Percentiles rank a stretch among this genome's conserved stretches.
These are phyloP conservation scores for Ogataea zsoltii DNA, from an alignment of 805 yeast genomes.

Conservation along the genomic window DNA sequence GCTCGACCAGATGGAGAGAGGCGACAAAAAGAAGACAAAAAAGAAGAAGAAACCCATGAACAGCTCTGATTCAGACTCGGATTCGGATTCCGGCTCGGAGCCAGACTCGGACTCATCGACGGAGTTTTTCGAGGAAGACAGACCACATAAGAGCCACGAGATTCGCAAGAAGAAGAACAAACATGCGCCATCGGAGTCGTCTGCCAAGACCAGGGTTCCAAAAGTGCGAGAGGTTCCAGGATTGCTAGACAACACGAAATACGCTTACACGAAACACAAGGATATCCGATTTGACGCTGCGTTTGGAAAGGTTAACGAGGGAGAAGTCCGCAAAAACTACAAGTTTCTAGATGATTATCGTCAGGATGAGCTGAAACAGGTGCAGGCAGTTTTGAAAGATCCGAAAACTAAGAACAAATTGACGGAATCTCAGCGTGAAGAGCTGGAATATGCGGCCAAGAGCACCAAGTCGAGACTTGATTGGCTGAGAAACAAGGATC, in stretches of 20 bases:
- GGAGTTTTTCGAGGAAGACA: slow-evolving; percentile 40
- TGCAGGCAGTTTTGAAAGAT: slow-evolving; percentile 59
- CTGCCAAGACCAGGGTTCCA: slow-evolving; percentile 71
- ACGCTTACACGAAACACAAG: slow-evolving; percentile 49
- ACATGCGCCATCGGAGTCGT: slow-evolving; percentile 85
- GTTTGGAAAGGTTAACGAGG: slow-evolving; percentile 76
- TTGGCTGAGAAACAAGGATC: slow-evolving; percentile 68
- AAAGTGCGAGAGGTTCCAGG: slow-evolving; percentile 77
- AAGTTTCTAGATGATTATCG: slow-evolving; percentile 86
- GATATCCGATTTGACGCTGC: slow-evolving; percentile 94
- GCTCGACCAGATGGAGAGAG: slow-evolving; percentile 31
- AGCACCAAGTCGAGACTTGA: slow-evolving; percentile 69
- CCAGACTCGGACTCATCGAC: slow-evolving; percentile 15
- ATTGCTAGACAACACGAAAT: slow-evolving; percentile 38
- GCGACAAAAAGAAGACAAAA: slow-evolving; percentile 6
- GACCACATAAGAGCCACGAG: slow-evolving; percentile 16
- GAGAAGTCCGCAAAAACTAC: slow-evolving; percentile 71
- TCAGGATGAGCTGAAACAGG: slow-evolving; percentile 62
- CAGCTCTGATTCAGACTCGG: slow-evolving; percentile 12
- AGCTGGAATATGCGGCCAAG: slow-evolving; percentile 56
- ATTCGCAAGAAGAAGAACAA: slow-evolving; percentile 48
- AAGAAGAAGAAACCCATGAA: slow-evolving; percentile 16
- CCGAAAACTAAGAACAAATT: slow-evolving; percentile 43
- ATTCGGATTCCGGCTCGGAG: not conserved
- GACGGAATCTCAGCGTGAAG: slow-evolving; percentile 47